Conservation (phyloP, 305 asterid species). For the Fraxinus baroniana region DNA sequence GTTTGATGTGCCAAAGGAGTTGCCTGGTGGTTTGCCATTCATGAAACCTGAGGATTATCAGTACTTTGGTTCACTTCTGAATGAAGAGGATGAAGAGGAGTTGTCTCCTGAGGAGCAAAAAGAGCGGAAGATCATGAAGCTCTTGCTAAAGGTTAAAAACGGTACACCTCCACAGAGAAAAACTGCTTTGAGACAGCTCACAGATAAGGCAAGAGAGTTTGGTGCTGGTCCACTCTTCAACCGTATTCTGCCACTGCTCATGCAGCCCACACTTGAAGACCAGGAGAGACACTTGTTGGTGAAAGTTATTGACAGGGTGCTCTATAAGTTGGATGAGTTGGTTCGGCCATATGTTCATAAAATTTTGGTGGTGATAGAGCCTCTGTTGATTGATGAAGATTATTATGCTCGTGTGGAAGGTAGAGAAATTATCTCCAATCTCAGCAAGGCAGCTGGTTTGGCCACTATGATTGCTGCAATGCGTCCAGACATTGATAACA, state of each 20-base stretch:
- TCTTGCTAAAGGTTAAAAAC: slow-evolving; percentile 84
- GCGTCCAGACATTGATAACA: slow-evolving; percentile 98
- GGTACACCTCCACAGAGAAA: slow-evolving; percentile 99
- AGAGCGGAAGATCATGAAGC: slow-evolving; percentile 88
- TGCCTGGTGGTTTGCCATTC: slow-evolving; percentile 92
- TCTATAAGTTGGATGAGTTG: slow-evolving; percentile 88
- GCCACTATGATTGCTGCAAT: slow-evolving; percentile 99
- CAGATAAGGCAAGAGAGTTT: slow-evolving; percentile 92
- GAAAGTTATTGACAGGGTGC: slow-evolving; percentile 91
- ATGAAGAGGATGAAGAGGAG: slow-evolving; percentile 54
- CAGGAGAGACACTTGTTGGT: slow-evolving; percentile 93
- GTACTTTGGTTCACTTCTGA: slow-evolving; percentile 44
- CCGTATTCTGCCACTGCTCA: slow-evolving; percentile 83
- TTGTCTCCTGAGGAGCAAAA: slow-evolving; percentile 81
- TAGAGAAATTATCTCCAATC: slow-evolving; percentile 93
- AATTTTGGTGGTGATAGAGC: slow-evolving; percentile 92
- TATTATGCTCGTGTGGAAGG: slow-evolving; percentile 98
- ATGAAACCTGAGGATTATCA: slow-evolving; percentile 98
- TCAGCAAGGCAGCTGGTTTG: slow-evolving; percentile 97
- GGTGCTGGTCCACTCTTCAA: slow-evolving; percentile 96
- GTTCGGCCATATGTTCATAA: slow-evolving; percentile 96
- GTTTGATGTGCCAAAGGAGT: slow-evolving; percentile 88
- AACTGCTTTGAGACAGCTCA: slow-evolving; percentile 93
- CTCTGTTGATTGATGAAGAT: slow-evolving; percentile 87
- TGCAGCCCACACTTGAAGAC: slow-evolving; percentile 97